Percentiles rank a stretch among this genome's conserved stretches.
phyloP scores from a whole-genome alignment of 805 yeast genomes.

The Henningerozyma blattae region DNA sequence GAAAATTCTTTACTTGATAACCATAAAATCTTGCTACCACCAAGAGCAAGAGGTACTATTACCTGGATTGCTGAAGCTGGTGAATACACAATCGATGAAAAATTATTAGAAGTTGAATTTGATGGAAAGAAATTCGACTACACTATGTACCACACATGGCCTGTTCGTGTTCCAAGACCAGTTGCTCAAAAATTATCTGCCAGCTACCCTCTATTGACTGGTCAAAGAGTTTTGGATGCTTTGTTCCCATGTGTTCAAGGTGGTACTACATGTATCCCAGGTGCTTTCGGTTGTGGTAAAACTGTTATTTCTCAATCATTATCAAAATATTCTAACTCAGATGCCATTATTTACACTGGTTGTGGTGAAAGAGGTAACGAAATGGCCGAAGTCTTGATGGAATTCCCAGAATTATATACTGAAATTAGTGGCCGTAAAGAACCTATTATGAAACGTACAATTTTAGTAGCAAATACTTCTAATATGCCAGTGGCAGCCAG shows the following conservation, averaged over 20 bases:
- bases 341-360: slow-evolving; percentile 90
- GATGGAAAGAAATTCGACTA: slow-evolving; percentile 72
- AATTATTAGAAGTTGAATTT: slow-evolving; percentile 86
- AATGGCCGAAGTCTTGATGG: slow-evolving; percentile 99
- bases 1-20: slow-evolving; percentile 89
- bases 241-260: slow-evolving; percentile 99
- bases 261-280: slow-evolving; percentile 99
- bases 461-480: slow-evolving; percentile 96
- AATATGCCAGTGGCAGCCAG: slow-evolving; percentile 99
- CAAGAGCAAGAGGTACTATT: slow-evolving; percentile 97
- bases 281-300: slow-evolving; percentile 99
- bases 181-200: slow-evolving; percentile 91
- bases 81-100: slow-evolving; percentile 81
- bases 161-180: slow-evolving; percentile 98
- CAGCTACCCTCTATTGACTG: slow-evolving; percentile 89
- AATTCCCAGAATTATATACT: slow-evolving; percentile 94
- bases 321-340: slow-evolving; percentile 96
- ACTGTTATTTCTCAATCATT: slow-evolving; percentile 96
- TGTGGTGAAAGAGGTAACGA: slow-evolving; percentile 97
- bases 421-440: slow-evolving; percentile 88
- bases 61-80: slow-evolving; percentile 84
- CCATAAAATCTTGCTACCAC: slow-evolving; percentile 92
- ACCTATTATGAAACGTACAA: slow-evolving; percentile 99
- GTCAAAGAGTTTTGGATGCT: slow-evolving; percentile 97
- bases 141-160: slow-evolving; percentile 98